Evolutionary conservation across 2,329 filamentous ascomycete genomes (phyloP), one percentile per base, ranked within the genome.

Genomic region (Teratosphaeria pseudoeucalypti): DNA sequence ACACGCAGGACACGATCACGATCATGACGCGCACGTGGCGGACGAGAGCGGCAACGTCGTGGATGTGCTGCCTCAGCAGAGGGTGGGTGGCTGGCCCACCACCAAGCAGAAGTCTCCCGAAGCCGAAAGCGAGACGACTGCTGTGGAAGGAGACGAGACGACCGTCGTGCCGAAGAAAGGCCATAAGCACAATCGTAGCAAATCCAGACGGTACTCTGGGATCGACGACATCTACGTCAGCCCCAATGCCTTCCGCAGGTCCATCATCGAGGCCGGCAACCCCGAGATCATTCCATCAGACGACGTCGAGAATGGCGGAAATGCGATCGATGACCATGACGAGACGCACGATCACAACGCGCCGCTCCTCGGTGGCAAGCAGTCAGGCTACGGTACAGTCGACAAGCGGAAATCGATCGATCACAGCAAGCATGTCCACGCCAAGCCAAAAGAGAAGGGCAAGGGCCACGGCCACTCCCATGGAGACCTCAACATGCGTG

Each of bases 401-500:
- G 58, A 62, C 49, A 63, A 69, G 60, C 63, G 65, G 57, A 66
- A 69, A 56, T 70, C 73, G 23, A 72, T 72, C 55, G 72, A 74
- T 61, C 67, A 72, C 70, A 61, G 68, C 57, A 64, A 82, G 57
- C 92, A 96, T 75, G 90, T 92, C 69, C 94, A 97, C 73, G 86
- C 81, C 60, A 83, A 92, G 66, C 87, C 89, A 1, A 85, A 84
- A 68, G 81, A 87, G n/a, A 56, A 63, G 59, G 72, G 79, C 14
- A 74, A 77, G 61, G 77, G 78, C 23, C 56, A 61, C 66, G 84
- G 88, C 34, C 90, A 95, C 73, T 89, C 79, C 63, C 90, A 95
- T 72, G 86, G 79, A 61, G 92, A 99, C 70, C 87, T 99, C 79
- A 96, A 96, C 74, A 97, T 99, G 92, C 81, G 82, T n/a, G 84